A percentile compares a stretch with the other conserved stretches of the same genome.
phyloP scores from a whole-genome alignment of 164 flowering plant species.

The Platanus orientalis region DNA sequence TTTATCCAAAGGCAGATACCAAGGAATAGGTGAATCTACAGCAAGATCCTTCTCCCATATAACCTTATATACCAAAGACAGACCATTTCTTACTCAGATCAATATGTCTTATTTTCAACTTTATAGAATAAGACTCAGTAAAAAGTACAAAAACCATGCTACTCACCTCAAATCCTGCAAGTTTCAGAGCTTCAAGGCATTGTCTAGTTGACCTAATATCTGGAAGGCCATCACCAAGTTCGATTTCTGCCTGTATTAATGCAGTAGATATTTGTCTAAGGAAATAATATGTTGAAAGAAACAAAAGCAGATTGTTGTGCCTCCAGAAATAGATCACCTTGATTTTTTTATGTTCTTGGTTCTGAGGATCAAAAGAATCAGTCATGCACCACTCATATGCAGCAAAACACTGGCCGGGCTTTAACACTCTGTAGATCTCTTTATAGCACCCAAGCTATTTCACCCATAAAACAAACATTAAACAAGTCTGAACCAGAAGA shows the following conservation, averaged over 20 bases:
- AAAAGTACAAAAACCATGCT: background rate
- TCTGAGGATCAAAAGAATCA: conserved; percentile 72
- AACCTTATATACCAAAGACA: conserved; percentile 35
- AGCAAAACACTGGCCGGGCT: conserved; percentile 96
- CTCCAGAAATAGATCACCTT: conserved; percentile 46
- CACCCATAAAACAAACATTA: background rate
- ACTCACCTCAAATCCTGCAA: conserved; percentile 88
- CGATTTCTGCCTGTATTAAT: conserved; percentile 68
- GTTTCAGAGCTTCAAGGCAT: conserved; percentile 79
- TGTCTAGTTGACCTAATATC: conserved; percentile 66
- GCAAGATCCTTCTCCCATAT: conserved; percentile 93
- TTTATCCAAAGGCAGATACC: conserved; percentile 87
- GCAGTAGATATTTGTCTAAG: background rate
- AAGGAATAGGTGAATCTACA: conserved; percentile 71
- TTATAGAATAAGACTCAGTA: no score
- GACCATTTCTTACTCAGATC: conserved; percentile 1
- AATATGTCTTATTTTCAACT: no score
- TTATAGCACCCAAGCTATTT: conserved; percentile 86
- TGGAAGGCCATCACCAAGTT: conserved; percentile 93
- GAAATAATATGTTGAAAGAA: background rate
- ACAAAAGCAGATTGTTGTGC: background rate
- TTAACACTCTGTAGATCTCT: conserved; percentile 85
- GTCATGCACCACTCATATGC: conserved; percentile 99
- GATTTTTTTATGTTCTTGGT: conserved; percentile 73
- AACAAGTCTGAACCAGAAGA: no score